phyloP scores from a whole-genome alignment of 768 basidiomycete species.

The Suillus americanus region DNA sequence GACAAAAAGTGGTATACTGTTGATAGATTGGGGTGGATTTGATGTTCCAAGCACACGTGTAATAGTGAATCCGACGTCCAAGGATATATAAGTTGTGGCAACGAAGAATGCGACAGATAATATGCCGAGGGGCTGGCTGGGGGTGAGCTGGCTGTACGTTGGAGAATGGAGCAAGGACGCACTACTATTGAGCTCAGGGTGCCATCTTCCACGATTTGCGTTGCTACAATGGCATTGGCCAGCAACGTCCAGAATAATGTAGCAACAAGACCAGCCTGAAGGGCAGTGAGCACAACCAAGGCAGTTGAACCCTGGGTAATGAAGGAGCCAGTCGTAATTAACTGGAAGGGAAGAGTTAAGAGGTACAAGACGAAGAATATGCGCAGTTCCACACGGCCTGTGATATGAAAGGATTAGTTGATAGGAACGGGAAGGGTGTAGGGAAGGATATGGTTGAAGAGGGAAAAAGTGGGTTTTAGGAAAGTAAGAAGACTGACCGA shows the following conservation, averaged over 20 bases:
- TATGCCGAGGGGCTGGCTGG: slow-evolving; percentile 58
- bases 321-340: slow-evolving; percentile 78
- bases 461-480: neutral
- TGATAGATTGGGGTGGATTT: slow-evolving; percentile 52
- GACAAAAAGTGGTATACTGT: slow-evolving; percentile 77
- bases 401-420: slow-evolving; percentile 6
- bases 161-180: slow-evolving; percentile 24
- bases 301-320: slow-evolving; percentile 74
- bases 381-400: slow-evolving; percentile 72
- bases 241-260: slow-evolving; percentile 79
- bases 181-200: slow-evolving; percentile 70
- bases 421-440: slow-evolving; percentile 3
- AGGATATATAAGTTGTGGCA: slow-evolving; percentile 77
- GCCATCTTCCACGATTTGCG: slow-evolving; percentile 94
- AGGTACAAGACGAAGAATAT: slow-evolving; percentile 66
- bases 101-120: slow-evolving; percentile 61
- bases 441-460: neutral
- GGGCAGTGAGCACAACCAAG: slow-evolving; percentile 67
- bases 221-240: slow-evolving; percentile 74
- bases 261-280: slow-evolving; percentile 78
- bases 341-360: slow-evolving; percentile 73
- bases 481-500: slow-evolving; percentile 54
- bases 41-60: slow-evolving; percentile 62
- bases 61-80: slow-evolving; percentile 76
- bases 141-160: neutral